Conservation (phyloP, 1,139 yeast species). For the Pichia sp. region DNA sequence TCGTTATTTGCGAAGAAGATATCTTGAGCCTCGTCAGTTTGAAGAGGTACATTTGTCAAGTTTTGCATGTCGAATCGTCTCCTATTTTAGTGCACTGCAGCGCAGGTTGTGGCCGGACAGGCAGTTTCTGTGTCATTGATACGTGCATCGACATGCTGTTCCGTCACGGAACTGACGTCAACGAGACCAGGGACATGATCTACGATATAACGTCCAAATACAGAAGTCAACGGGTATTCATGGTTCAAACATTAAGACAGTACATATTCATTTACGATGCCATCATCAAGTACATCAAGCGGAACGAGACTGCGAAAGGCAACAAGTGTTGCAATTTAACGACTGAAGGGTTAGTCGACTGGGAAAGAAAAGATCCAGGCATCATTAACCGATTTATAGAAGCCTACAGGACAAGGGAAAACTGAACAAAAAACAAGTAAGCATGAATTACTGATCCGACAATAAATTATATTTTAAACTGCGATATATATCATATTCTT, state of each 20-base stretch:
- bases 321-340: constrained; percentile 5
- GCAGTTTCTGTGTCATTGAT: constrained; percentile 53
- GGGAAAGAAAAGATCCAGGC: constrained; percentile 20
- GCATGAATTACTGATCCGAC: too few species aligned
- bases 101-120: constrained; percentile 63
- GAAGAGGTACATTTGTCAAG: constrained; percentile 36
- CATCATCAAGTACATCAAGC: constrained; percentile 27
- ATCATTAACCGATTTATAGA: constrained; percentile 14
- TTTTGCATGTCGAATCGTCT: constrained; percentile 14
- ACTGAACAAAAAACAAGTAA: too few species aligned
- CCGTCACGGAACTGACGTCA: constrained; percentile 2
- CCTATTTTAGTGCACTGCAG: constrained; percentile 55
- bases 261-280: constrained; percentile 50
- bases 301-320: constrained; percentile 2
- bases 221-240: constrained; percentile 51
- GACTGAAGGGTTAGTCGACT: constrained; percentile 17
- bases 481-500: too few species aligned
- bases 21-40: constrained; percentile 42
- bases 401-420: constrained; percentile 7
- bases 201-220: constrained; percentile 43
- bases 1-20: constrained; percentile 39
- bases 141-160: constrained; percentile 41
- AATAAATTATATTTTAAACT: too few species aligned
- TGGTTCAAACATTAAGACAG: constrained; percentile 59
- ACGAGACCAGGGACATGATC: constrained; percentile 38